Conservation (phyloP, 1,284 basidiomycete genomes). For the Peniophora sp. region DNA sequence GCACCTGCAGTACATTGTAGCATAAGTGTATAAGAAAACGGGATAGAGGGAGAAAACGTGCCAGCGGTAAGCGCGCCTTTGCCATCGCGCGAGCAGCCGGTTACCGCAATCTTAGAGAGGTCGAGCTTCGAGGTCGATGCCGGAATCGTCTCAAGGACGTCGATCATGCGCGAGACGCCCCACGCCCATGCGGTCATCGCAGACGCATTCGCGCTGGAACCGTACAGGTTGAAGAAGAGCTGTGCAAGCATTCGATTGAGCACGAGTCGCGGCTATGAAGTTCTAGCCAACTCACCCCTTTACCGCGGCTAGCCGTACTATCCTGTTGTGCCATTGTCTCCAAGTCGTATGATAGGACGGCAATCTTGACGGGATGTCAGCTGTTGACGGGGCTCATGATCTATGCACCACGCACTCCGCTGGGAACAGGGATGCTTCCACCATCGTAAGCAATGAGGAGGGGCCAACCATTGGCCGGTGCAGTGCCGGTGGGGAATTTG, state of each 20-base stretch:
- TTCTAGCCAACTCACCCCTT: constrained; percentile 18
- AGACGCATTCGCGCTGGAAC: constrained; percentile 31
- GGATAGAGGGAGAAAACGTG: too few species aligned
- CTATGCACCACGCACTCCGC: constrained; percentile 19
- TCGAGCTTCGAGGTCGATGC: constrained; percentile 30
- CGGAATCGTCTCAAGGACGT: constrained; percentile 39
- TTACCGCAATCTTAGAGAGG: constrained; percentile 37
- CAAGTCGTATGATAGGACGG: constrained; percentile 41
- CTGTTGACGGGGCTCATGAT: constrained; percentile 1
- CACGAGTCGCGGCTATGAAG: too few species aligned
- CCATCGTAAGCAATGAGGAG: constrained; percentile 45
- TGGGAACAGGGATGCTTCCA: constrained; percentile 38
- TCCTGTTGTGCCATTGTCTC: constrained; percentile 40
- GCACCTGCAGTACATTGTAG: too few species aligned
- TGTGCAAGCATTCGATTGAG: too few species aligned
- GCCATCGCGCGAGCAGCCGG: constrained; percentile 48
- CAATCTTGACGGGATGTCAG: constrained; percentile 20
- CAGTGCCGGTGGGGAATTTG: constrained; percentile 32
- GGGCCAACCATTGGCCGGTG: constrained; percentile 33
- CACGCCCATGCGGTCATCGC: constrained; percentile 52
- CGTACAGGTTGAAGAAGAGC: constrained; percentile 47
- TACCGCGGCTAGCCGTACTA: constrained; percentile 33
- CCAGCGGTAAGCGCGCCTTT: constrained; percentile 49
- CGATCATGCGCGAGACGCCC: constrained; percentile 48
- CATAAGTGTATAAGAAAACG: too few species aligned